Conservation (phyloP, 225 moss, liverwort and hornwort species). For the Physcomitrium patens region DNA sequence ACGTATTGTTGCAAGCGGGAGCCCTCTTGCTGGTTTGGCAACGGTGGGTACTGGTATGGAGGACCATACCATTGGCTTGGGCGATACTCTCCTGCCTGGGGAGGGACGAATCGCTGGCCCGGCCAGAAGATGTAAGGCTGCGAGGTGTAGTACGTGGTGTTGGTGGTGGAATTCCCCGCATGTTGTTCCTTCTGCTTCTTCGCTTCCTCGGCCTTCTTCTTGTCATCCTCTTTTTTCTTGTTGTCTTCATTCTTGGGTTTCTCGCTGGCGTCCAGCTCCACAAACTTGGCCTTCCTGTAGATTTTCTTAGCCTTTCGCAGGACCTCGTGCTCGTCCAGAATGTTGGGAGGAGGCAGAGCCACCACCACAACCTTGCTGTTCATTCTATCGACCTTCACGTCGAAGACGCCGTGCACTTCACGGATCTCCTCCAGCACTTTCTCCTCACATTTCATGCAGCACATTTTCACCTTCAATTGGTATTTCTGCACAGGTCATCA, state of each 20-base stretch:
- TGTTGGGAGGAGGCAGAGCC: background rate
- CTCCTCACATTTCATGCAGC: constrained; percentile 29
- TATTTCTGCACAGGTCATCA: constrained; percentile 1
- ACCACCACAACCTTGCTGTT: constrained; percentile 12
- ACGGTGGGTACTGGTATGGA: too few relatives aligned
- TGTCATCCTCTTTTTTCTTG: too few relatives aligned
- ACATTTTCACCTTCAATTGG: constrained; percentile 26
- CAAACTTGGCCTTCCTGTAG: constrained; percentile 9
- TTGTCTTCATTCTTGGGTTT: background rate
- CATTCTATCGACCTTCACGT: background rate
- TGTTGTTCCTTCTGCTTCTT: too few relatives aligned
- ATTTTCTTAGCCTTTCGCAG: constrained; percentile 18
- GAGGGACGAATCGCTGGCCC: too few relatives aligned
- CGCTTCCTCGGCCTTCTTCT: too few relatives aligned
- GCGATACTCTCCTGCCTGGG: too few relatives aligned
- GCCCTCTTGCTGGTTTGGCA: too few relatives aligned
- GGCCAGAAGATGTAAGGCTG: too few relatives aligned
- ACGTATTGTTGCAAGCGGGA: too few relatives aligned
- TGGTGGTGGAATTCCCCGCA: too few relatives aligned
- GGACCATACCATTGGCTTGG: too few relatives aligned
- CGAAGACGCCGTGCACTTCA: constrained; percentile 16
- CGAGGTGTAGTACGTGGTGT: too few relatives aligned
- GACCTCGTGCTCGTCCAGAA: background rate
- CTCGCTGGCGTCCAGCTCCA: background rate
- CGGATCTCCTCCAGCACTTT: constrained; percentile 15